phyloP scores from a whole-genome alignment of 2,329 filamentous ascomycete species.

The Berkeleyomyces rouxiae region DNA sequence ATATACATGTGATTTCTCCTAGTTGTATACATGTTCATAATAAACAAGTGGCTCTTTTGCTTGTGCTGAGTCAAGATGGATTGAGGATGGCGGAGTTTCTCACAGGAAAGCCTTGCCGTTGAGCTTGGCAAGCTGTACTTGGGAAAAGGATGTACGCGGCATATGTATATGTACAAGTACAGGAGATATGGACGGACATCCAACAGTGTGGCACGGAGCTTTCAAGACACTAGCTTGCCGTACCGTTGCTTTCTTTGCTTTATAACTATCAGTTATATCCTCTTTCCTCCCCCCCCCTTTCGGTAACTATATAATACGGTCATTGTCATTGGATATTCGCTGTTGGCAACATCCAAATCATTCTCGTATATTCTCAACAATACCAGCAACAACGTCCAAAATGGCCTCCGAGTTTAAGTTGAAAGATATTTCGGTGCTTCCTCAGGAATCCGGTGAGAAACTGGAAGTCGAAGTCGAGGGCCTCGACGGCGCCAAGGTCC shows the following conservation, averaged over 20 bases:
- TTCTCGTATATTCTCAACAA: too few relatives aligned
- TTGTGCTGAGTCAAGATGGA: neutral
- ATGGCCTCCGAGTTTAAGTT: constrained; percentile 44
- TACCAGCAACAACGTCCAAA: neutral
- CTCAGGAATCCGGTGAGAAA: constrained; percentile 49
- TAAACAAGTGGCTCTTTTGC: neutral
- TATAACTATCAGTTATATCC: neutral
- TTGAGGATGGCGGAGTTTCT: neutral
- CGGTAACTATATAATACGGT: neutral
- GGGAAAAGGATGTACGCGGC: neutral
- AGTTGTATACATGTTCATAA: neutral
- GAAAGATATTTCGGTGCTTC: constrained; percentile 59
- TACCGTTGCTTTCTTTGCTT: neutral
- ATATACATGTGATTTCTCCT: neutral
- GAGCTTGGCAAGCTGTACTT: neutral
- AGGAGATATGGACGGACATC: neutral
- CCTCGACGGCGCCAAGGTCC: constrained; percentile 67
- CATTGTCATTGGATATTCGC: neutral
- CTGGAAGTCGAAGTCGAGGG: constrained; percentile 83
- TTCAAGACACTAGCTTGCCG: neutral
- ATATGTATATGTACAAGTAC: neutral
- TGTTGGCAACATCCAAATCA: neutral
- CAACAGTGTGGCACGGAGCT: neutral
- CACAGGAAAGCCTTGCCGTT: neutral
- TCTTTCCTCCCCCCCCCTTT: neutral